A percentile compares a stretch with the other conserved stretches of the same genome.
phyloP scores from a whole-genome alignment of 306 rosid genomes.

The Pyrus betulifolia region DNA sequence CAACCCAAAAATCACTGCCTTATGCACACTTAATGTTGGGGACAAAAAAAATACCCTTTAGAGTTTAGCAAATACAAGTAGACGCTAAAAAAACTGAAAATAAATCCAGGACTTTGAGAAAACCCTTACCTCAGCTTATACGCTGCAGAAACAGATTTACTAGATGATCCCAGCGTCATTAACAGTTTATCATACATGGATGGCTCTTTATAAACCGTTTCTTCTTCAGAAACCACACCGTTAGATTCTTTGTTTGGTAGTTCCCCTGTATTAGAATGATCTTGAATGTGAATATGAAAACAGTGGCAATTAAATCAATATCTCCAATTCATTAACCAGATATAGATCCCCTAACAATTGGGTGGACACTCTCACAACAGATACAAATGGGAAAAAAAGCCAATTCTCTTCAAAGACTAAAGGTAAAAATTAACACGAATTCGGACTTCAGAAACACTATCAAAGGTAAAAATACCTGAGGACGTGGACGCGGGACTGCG shows the following conservation, averaged over 20 bases:
- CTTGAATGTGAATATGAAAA: neutral
- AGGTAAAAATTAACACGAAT: neutral
- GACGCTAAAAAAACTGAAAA: neutral
- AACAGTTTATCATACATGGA: constrained; percentile 34
- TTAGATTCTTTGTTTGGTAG: constrained; percentile 7
- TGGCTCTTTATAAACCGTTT: constrained; percentile 18
- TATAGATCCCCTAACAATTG: neutral
- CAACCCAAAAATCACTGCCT: neutral
- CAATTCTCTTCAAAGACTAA: neutral
- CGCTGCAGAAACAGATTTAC: constrained; percentile 31
- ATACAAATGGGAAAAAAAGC: neutral
- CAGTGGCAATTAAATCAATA: neutral
- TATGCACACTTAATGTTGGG: neutral
- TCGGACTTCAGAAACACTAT: neutral
- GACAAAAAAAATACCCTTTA: neutral
- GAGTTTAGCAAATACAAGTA: neutral
- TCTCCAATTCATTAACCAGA: neutral
- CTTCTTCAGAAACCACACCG: constrained; percentile 9
- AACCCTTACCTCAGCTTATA: constrained; percentile 32
- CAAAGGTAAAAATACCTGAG: constrained; percentile 12
- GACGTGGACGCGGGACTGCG: constrained; percentile 7
- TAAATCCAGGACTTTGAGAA: neutral
- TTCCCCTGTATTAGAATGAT: constrained; percentile 2
- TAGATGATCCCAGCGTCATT: constrained; percentile 24
- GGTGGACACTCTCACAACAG: neutral